Percentiles rank a stretch among this genome's conserved stretches.
Evolutionary conservation across 352 stramenopile species (phyloP).

Genomic region (Phytophthora meadii): DNA sequence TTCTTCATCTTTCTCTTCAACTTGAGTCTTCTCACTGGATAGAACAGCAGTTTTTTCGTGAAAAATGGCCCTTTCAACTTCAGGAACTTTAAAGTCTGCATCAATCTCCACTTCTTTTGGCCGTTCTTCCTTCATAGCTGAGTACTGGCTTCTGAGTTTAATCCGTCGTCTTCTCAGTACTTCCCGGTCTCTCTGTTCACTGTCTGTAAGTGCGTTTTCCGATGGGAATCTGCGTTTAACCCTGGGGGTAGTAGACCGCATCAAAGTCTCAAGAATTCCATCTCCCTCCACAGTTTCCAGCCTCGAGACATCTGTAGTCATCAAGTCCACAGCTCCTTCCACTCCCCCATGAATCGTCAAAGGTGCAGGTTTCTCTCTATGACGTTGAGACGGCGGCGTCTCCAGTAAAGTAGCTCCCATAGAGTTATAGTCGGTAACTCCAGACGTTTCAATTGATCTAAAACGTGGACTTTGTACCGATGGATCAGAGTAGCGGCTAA

Average conservation of each 20-base stretch:
- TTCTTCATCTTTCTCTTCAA: constrained; percentile 25
- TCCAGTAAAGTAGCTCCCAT: constrained; percentile 14
- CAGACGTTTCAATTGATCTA: neutral
- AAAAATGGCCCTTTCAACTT: constrained; percentile 10
- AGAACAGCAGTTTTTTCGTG: neutral
- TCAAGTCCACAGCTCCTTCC: constrained; percentile 57
- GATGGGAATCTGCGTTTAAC: constrained; percentile 55
- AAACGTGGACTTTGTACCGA: constrained; percentile 17
- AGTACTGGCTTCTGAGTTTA: constrained; percentile 49
- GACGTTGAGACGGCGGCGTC: constrained; percentile 8
- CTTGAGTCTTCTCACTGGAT: constrained; percentile 1
- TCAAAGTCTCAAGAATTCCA: constrained; percentile 60
- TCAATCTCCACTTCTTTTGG: constrained; percentile 4
- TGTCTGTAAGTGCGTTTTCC: constrained; percentile 49
- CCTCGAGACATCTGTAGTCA: constrained; percentile 40
- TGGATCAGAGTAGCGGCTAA: constrained; percentile 31
- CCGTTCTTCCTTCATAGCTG: constrained; percentile 36
- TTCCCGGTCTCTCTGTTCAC: constrained; percentile 60
- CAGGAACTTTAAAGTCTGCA: neutral
- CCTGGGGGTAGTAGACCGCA: constrained; percentile 51
- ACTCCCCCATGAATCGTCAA: constrained; percentile 16
- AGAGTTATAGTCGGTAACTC: constrained; percentile 3
- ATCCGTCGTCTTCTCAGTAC: constrained; percentile 54
- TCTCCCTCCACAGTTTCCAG: constrained; percentile 76
- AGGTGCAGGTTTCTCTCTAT: constrained; percentile 1